phyloP scores from a whole-genome alignment of 2,329 filamentous ascomycete genomes.

The Xylariaceae sp. region DNA sequence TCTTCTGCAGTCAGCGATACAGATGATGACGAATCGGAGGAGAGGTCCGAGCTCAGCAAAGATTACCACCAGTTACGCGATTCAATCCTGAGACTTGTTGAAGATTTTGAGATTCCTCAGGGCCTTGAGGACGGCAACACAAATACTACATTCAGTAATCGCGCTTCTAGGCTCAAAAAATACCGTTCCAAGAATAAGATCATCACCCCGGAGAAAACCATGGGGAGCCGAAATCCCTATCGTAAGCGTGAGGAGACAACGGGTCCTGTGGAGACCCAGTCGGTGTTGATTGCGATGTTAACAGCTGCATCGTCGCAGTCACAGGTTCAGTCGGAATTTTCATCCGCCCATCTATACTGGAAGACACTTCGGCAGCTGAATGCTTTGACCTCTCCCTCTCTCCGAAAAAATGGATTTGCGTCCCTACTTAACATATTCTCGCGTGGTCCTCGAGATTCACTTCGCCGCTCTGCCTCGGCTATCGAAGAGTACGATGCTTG shows the following conservation, averaged over 20 bases:
- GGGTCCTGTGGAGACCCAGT: conserved; percentile 45
- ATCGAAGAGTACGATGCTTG: conserved; percentile 81
- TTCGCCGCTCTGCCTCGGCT: conserved; percentile 71
- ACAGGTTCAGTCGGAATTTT: conserved; percentile 79
- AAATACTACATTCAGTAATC: conserved; percentile 72
- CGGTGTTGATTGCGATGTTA: conserved; percentile 73
- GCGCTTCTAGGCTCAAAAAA: conserved; percentile 66
- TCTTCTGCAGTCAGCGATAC: conserved; percentile 65
- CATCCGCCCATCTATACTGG: conserved; percentile 85
- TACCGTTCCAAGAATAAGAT: conserved; percentile 66
- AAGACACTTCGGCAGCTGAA: conserved; percentile 78
- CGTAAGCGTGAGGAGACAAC: conserved; percentile 44
- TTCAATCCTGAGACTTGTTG: conserved; percentile 78
- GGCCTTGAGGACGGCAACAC: conserved; percentile 64
- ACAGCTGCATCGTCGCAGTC: conserved; percentile 78
- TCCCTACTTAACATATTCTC: conserved; percentile 77
- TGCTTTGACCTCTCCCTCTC: conserved; percentile 62
- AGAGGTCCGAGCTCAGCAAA: conserved; percentile 70
- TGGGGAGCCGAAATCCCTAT: conserved; percentile 65
- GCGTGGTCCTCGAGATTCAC: conserved; percentile 71
- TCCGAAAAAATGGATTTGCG: conserved; percentile 72
- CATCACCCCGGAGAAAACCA: conserved; percentile 56
- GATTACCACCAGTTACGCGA: conserved; percentile 83
- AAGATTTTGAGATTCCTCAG: conserved; percentile 81
- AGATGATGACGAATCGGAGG: conserved; percentile 66